Evolutionary conservation across 371 early-diverging fungal species (phyloP).

Genomic region (Nosema granulosis): DNA sequence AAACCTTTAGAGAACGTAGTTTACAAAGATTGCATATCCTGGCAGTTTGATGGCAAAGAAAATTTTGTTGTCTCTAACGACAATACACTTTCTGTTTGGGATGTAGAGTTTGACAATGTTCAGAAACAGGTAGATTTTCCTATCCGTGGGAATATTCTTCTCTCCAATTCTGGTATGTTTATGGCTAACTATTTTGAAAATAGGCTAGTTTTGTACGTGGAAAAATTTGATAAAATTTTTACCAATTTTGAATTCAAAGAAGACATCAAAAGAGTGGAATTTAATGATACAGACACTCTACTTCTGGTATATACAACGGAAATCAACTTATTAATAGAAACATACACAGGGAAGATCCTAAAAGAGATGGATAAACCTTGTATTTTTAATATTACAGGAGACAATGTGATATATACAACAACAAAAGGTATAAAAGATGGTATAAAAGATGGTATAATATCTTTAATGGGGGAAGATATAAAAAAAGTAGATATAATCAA

Average conservation of each 20-base stretch:
- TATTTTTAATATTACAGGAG: too few relatives aligned
- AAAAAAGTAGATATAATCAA: too few relatives aligned
- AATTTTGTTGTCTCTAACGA: conserved; percentile 2
- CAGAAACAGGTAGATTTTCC: too few relatives aligned
- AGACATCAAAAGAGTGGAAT: background rate
- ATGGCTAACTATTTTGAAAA: background rate
- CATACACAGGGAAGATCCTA: background rate
- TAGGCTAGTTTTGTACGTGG: background rate
- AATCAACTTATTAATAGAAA: background rate
- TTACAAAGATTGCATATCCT: background rate
- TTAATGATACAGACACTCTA: background rate
- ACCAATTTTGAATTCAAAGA: background rate
- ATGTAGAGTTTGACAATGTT: background rate
- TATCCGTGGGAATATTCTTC: background rate
- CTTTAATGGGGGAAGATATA: too few relatives aligned
- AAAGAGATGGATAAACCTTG: too few relatives aligned
- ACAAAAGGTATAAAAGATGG: too few relatives aligned
- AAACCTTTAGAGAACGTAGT: background rate
- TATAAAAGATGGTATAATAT: too few relatives aligned
- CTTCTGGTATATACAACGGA: background rate
- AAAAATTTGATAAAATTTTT: background rate
- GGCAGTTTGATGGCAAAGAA: background rate
- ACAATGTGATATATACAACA: too few relatives aligned
- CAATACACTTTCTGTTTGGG: background rate
- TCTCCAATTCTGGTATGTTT: background rate